Percentiles rank a stretch among this genome's conserved stretches.
phyloP scores from a whole-genome alignment of 495 filamentous ascomycete species.

The Neurospora sp. region DNA sequence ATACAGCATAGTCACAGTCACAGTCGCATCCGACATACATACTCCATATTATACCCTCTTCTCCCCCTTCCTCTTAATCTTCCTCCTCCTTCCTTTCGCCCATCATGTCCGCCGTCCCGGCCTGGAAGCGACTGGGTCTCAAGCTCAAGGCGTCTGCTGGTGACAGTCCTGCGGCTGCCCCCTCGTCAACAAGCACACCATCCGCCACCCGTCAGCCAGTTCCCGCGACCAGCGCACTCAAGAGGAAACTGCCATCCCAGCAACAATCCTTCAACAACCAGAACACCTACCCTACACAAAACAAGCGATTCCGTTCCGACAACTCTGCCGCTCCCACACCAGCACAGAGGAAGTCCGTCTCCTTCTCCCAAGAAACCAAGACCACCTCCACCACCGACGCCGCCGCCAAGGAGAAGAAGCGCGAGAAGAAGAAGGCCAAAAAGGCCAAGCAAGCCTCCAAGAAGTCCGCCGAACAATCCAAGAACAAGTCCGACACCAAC shows the following conservation, averaged over 20 bases:
- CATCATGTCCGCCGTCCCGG: conserved; percentile 39
- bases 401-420: conserved; percentile 21
- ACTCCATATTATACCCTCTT: conserved; percentile 1
- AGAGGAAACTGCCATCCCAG: conserved; percentile 19
- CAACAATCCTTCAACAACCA: conserved; percentile 5
- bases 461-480: neutral
- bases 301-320: conserved; percentile 18
- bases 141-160: conserved; percentile 53
- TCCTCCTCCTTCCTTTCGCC: conserved; percentile 18
- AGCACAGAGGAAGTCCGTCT: conserved; percentile 53
- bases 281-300: conserved; percentile 15
- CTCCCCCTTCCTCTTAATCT: conserved; percentile 2
- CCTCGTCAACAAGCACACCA: conserved; percentile 10
- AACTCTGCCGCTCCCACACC: neutral
- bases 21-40: neutral
- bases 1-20: neutral
- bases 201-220: conserved; percentile 7
- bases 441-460: conserved; percentile 12
- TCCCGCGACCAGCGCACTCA: conserved; percentile 19
- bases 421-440: conserved; percentile 30
- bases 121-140: conserved; percentile 68
- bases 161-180: conserved; percentile 30
- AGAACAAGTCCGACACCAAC: conserved; percentile 22
- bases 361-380: conserved; percentile 63
- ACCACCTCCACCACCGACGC: conserved; percentile 20